Percentiles rank a stretch among this genome's conserved stretches.
Evolutionary conservation across 176 grass and related monocot genomes (phyloP).

Genomic region (Guadua angustifolia): DNA sequence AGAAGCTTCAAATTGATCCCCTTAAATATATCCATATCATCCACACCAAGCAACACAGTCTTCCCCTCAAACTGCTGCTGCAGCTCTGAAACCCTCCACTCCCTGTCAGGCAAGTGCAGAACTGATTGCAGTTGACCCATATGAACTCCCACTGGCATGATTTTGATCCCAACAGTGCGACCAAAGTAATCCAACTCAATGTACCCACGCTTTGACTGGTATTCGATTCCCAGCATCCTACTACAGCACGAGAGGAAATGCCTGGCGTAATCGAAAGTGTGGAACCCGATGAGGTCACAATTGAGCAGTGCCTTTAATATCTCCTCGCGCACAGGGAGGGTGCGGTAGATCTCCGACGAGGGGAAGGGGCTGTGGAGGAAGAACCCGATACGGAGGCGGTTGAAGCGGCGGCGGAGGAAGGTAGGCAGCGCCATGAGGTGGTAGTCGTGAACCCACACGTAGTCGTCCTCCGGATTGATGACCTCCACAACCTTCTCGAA

Average conservation of each 20-base stretch:
- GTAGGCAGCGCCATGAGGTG: constrained; percentile 98
- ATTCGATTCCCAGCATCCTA: constrained; percentile 94
- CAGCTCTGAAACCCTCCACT: constrained; percentile 72
- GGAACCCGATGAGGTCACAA: constrained; percentile 97
- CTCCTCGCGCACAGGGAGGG: constrained; percentile 93
- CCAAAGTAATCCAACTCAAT: constrained; percentile 98
- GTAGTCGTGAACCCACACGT: constrained; percentile 97
- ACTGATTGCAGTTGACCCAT: constrained; percentile 82
- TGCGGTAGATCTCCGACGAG: constrained; percentile 96
- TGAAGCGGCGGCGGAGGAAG: constrained; percentile 92
- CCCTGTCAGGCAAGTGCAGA: constrained; percentile 67
- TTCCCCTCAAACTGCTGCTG: constrained; percentile 76
- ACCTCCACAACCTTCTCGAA: constrained; percentile 89
- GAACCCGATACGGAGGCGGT: constrained; percentile 95
- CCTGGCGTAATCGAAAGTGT: constrained; percentile 95
- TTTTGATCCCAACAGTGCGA: constrained; percentile 95
- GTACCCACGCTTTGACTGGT: constrained; percentile 95
- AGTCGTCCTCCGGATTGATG: constrained; percentile 96
- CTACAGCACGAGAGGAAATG: constrained; percentile 99
- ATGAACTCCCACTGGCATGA: constrained; percentile 94
- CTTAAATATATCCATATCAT: constrained; percentile 99
- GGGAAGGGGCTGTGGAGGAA: constrained; percentile 98
- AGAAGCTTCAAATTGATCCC: constrained; percentile 96
- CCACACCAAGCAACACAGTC: constrained; percentile 85
- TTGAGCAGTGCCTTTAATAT: constrained; percentile 92